Conservation (phyloP, 1,284 basidiomycete species). For the Exobasidium cylindrosporum region DNA sequence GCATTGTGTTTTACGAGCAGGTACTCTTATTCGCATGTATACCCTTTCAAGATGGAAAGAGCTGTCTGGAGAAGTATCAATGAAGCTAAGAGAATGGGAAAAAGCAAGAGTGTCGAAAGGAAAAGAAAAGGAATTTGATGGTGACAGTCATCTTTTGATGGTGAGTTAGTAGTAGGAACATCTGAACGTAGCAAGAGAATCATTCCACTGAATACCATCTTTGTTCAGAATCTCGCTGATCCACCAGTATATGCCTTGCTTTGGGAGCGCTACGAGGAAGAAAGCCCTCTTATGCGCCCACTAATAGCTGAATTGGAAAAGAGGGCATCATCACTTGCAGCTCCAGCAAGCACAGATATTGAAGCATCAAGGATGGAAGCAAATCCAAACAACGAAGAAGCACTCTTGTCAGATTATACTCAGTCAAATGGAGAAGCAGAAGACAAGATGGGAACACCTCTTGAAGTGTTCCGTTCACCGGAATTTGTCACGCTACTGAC, state of each 20-base stretch:
- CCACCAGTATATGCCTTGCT: slow-evolving; percentile 12
- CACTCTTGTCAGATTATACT: slow-evolving; percentile 11
- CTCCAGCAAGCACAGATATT: slow-evolving; percentile 9
- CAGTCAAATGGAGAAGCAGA: background rate
- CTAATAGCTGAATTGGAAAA: slow-evolving; percentile 20
- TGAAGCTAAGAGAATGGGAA: slow-evolving; percentile 24
- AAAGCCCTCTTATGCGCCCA: slow-evolving; percentile 4
- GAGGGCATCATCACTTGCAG: slow-evolving; percentile 9
- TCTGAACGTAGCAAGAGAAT: too few relatives aligned
- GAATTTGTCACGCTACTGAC: slow-evolving; percentile 34
- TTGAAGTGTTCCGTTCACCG: slow-evolving; percentile 22
- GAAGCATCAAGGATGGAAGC: slow-evolving; percentile 16
- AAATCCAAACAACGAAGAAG: background rate
- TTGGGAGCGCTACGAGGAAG: slow-evolving; percentile 11
- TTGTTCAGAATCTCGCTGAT: slow-evolving; percentile 14
- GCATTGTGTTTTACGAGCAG: slow-evolving; percentile 40
- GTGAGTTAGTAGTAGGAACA: slow-evolving; percentile 9
- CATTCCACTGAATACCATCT: background rate
- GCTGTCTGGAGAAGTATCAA: slow-evolving; percentile 12
- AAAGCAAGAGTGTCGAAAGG: slow-evolving; percentile 17
- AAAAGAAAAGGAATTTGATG: slow-evolving; percentile 10
- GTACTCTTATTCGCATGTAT: slow-evolving; percentile 36
- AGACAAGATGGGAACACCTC: background rate
- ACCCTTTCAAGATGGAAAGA: slow-evolving; percentile 23
- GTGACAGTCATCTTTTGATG: slow-evolving; percentile 8